A percentile compares a stretch with the other conserved stretches of the same genome.
phyloP scores from a whole-genome alignment of 2,329 filamentous ascomycete species.

The Tolypocladium guangdongense region DNA sequence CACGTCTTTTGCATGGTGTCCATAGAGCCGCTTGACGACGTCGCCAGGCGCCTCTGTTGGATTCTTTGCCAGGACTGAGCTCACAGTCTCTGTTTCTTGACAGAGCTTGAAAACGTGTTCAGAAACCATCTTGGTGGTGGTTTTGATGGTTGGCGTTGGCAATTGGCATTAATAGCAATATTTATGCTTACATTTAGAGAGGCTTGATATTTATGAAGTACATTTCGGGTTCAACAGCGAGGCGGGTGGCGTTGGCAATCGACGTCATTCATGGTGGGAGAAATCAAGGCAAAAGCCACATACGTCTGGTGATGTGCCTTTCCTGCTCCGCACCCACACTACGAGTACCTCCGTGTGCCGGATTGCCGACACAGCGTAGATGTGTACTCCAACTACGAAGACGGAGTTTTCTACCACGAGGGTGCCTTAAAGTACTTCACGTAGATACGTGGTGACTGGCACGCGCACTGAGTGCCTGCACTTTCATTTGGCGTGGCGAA shows the following conservation, averaged over 20 bases:
- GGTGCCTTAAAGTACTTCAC: neutral
- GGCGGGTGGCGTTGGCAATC: neutral
- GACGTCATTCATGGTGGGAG: neutral
- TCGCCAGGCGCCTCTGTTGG: slow-evolving; percentile 40
- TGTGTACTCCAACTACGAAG: neutral
- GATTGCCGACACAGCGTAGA: neutral
- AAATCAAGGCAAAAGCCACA: neutral
- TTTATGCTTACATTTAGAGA: neutral
- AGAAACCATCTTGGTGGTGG: slow-evolving; percentile 15
- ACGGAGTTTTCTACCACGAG: neutral
- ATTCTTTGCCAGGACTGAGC: slow-evolving; percentile 41
- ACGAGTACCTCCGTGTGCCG: neutral
- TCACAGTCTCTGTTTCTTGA: slow-evolving; percentile 42
- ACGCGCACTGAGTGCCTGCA: too few species aligned
- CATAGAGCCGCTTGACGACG: slow-evolving; percentile 45
- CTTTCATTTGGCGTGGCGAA: too few species aligned
- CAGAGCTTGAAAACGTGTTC: slow-evolving; percentile 37
- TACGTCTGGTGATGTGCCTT: neutral
- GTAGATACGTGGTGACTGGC: neutral
- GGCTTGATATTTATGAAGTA: neutral
- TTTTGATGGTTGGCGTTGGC: neutral
- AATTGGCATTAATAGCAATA: neutral
- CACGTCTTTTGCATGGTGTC: slow-evolving; percentile 13
- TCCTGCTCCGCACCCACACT: neutral
- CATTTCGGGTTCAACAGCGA: neutral